Percentiles rank a stretch among this genome's conserved stretches.
These are phyloP conservation scores for Anisodus tanguticus DNA, from an alignment of 257 asterid genomes.

Conservation along the genomic window DNA sequence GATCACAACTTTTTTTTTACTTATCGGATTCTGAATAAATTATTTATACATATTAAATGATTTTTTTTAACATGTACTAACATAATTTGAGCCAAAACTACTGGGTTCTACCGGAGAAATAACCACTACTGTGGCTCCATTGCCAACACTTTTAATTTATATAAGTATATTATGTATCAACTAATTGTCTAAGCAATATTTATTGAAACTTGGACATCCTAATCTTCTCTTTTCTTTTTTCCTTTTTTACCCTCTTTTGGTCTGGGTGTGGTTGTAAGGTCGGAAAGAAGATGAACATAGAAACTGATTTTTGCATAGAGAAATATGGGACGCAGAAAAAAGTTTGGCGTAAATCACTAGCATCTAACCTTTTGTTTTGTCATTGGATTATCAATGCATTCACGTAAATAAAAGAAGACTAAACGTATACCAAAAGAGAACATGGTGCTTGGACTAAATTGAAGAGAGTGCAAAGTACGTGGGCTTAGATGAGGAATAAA, in stretches of 20 bases:
- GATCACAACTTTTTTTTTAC: too few species aligned
- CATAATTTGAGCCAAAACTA: too few species aligned
- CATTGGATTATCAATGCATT: constrained; percentile 3
- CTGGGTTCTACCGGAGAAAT: too few species aligned
- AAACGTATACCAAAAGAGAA: not conserved
- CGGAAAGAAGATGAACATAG: not conserved
- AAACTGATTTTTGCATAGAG: not conserved
- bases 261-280: too few species aligned
- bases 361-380: not conserved
- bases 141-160: not conserved
- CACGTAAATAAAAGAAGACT: not conserved
- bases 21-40: too few species aligned
- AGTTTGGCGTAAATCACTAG: constrained; percentile 1
- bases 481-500: not conserved
- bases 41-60: too few species aligned
- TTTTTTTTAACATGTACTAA: too few species aligned
- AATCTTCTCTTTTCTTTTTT: not conserved
- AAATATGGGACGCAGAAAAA: not conserved
- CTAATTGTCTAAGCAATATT: not conserved
- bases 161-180: not conserved
- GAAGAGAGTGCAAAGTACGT: too few species aligned
- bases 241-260: too few species aligned
- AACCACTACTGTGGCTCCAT: too few species aligned
- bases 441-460: not conserved
- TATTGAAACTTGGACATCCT: not conserved